A percentile compares a stretch with the other conserved stretches of the same genome.
Conservation (phyloP, 305 asterid genomes). For the Andrographis paniculata region DNA sequence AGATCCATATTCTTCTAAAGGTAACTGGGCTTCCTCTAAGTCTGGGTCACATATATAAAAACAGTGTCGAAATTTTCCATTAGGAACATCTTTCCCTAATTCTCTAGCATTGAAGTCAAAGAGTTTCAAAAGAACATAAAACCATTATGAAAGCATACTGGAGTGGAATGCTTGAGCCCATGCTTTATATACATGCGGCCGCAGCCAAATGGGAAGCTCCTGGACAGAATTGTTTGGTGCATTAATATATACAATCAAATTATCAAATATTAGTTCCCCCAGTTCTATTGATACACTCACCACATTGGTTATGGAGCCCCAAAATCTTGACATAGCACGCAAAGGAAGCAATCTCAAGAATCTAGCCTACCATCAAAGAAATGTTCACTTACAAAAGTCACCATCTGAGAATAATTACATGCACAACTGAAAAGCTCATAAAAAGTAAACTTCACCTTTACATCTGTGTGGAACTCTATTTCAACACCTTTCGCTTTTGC, state of each 20-base stretch:
- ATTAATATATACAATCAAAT: slow-evolving; percentile 13
- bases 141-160: slow-evolving; percentile 32
- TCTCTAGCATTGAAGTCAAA: slow-evolving; percentile 9
- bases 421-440: not conserved
- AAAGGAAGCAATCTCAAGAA: slow-evolving; percentile 75
- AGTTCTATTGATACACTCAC: slow-evolving; percentile 36
- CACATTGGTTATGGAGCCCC: slow-evolving; percentile 68
- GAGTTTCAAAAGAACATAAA: not conserved
- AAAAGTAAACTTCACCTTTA: slow-evolving; percentile 41
- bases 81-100: not conserved
- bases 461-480: slow-evolving; percentile 78
- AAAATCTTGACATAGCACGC: slow-evolving; percentile 79
- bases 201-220: slow-evolving; percentile 88
- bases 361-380: slow-evolving; percentile 47
- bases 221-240: slow-evolving; percentile 14
- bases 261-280: slow-evolving; percentile 7
- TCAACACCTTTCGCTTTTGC: slow-evolving; percentile 65
- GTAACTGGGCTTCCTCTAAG: slow-evolving; percentile 73
- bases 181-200: slow-evolving; percentile 72
- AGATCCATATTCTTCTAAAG: slow-evolving; percentile 85
- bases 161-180: slow-evolving; percentile 98
- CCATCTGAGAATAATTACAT: not conserved
- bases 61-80: slow-evolving; percentile 3
- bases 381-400: not conserved
- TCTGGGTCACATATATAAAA: slow-evolving; percentile 31